Base-by-base conservation (phyloP, 179 eudicot species). In the Silene coronaria region DNA sequence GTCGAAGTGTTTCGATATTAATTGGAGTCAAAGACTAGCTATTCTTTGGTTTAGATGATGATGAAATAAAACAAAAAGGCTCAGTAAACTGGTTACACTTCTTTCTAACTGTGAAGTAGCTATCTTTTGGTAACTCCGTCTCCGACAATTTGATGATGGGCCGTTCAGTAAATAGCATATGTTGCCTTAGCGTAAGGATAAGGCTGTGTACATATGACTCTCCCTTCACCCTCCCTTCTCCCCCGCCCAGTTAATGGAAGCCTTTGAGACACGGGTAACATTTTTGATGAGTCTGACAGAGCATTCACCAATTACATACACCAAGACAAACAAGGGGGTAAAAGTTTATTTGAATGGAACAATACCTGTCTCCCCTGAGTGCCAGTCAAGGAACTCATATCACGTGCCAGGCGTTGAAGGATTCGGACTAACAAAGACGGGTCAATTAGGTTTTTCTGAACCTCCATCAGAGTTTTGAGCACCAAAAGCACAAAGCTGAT, bases 371-470 rank as follows among this genome's bases (percentile, higher is more conserved):
- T 89, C 58, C 87, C 81, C 77, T 81, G 84, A 74, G 92, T 82
- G 57, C 91, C 89, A 27, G 85, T 77, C 70, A 90, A 73, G 24
- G 87, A 82, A 60, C 88, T 91, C 91, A 96, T 85, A 80, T 96
- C 99, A 67, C 99, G 96, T 77, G 99, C 92, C 73, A 96, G 84
- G 58, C 98, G 96, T 78, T 96, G 97, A 85, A 96, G 91, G 63
- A 96, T 87, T 48, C 94, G 97, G 72, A 89, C 97, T 87, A 93
- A 85, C 82, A 80, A 86, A 68, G 79, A 82, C 42, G 99, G 93
- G 66, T 93, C 94, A 75, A 88, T 83, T 58, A 91, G 75, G 83
- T 83, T 90, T 77, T 86, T 91, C 75, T 91, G 97, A 82, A 93
- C 91, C 79, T 91, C 98, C 65, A 91, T 86, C 81, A 96, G 80